Evolutionary conservation across 1,139 yeast species (phyloP).

Genomic region (Sugiyamaella neomexicana): DNA sequence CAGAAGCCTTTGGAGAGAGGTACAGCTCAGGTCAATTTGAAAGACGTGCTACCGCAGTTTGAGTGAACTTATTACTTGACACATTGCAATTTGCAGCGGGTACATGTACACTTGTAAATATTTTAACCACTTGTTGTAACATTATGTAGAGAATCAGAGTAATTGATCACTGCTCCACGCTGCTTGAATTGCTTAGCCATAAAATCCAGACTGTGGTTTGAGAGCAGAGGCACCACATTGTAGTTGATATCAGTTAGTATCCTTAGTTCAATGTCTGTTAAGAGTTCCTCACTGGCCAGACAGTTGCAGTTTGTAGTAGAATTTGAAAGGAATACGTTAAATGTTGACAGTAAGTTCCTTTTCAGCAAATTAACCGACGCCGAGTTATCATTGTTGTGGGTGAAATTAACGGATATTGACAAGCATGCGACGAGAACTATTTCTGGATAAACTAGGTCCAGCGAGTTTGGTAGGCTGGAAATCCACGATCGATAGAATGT

Average conservation of each 20-base stretch:
- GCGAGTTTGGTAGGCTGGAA: constrained; percentile 20
- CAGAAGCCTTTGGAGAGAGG: constrained; percentile 77
- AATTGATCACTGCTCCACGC: constrained; percentile 19
- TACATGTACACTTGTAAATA: constrained; percentile 1
- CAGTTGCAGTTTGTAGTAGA: constrained; percentile 1
- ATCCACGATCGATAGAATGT: constrained; percentile 26
- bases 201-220: constrained; percentile 18
- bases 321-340: neutral
- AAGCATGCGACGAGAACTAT: constrained; percentile 22
- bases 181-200: constrained; percentile 21
- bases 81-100: too few species aligned
- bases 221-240: constrained; percentile 20
- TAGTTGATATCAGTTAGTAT: constrained; percentile 24
- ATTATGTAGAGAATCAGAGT: constrained; percentile 2
- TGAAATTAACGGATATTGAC: constrained; percentile 23
- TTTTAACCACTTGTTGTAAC: neutral
- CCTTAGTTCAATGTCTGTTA: constrained; percentile 21
- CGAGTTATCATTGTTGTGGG: neutral
- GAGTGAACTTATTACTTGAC: neutral
- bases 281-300: constrained; percentile 15
- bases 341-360: neutral
- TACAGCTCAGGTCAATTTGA: constrained; percentile 62
- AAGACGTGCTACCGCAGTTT: constrained; percentile 51
- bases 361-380: neutral
- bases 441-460: constrained; percentile 23